Percentiles rank a stretch among this genome's conserved stretches.
Conservation (phyloP, 179 eudicot species). For the Beta macrorhiza region DNA sequence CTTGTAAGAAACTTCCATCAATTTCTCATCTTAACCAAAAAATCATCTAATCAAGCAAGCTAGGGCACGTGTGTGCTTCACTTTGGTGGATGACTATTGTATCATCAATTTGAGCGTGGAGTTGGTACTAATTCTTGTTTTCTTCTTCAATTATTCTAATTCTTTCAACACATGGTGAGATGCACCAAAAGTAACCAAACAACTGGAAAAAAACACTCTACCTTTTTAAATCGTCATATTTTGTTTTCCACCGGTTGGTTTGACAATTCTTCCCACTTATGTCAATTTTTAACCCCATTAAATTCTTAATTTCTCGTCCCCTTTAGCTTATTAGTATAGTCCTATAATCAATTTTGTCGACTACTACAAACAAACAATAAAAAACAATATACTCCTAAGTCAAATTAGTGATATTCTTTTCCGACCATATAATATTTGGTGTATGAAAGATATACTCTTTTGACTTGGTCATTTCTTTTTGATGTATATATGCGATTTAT, state of each 20-base stretch:
- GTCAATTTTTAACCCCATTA: neutral
- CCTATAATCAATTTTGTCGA: conserved; percentile 25
- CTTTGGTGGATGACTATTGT: neutral
- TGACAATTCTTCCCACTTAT: conserved; percentile 5
- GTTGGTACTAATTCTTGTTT: conserved; percentile 33
- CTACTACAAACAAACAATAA: neutral
- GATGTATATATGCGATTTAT: conserved; percentile 1
- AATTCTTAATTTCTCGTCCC: neutral
- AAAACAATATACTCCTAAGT: conserved; percentile 5
- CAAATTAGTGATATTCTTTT: conserved; percentile 10
- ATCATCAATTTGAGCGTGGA: conserved; percentile 15
- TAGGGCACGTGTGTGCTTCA: conserved; percentile 19
- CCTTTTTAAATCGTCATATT: neutral
- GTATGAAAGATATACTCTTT: conserved; percentile 10
- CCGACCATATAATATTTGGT: neutral
- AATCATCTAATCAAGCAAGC: neutral
- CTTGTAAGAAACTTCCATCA: neutral
- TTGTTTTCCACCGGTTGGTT: neutral
- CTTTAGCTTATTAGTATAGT: conserved; percentile 4
- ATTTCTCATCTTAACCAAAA: neutral
- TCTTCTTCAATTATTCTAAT: conserved; percentile 13
- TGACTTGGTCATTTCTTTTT: conserved; percentile 10
- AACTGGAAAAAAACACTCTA: neutral
- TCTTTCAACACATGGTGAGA: conserved; percentile 2
- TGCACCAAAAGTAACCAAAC: conserved; percentile 17